A percentile compares a stretch with the other conserved stretches of the same genome.
These are phyloP conservation scores for Candida chilensis DNA, from an alignment of 805 yeast species.

Conservation along the genomic window DNA sequence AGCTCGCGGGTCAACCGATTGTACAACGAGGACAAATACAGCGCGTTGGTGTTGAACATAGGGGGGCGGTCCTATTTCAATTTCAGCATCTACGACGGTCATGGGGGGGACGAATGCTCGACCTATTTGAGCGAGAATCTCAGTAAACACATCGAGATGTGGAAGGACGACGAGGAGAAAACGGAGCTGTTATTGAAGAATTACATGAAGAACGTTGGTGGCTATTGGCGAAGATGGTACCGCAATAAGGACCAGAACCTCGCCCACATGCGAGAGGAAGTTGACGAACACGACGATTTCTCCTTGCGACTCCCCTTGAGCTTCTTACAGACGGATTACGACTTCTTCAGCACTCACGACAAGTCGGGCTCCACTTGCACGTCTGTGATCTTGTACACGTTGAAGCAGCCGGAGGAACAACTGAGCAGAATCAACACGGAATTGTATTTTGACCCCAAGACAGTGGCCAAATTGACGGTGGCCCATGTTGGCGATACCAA, in stretches of 20 bases:
- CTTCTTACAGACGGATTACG: slow-evolving; percentile 57
- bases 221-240: slow-evolving; percentile 81
- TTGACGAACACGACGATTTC: slow-evolving; percentile 45
- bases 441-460: slow-evolving; percentile 57
- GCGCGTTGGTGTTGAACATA: slow-evolving; percentile 51
- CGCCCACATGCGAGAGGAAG: slow-evolving; percentile 11
- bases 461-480: slow-evolving; percentile 58
- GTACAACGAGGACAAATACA: slow-evolving; percentile 75
- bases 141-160: slow-evolving; percentile 40
- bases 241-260: slow-evolving; percentile 29
- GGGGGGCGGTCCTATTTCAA: too few species aligned
- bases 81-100: slow-evolving; percentile 85
- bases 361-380: slow-evolving; percentile 27
- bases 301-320: slow-evolving; percentile 52
- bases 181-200: slow-evolving; percentile 34
- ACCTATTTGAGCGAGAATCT: slow-evolving; percentile 47
- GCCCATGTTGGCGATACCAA: slow-evolving; percentile 94
- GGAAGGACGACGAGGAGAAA: slow-evolving; percentile 18
- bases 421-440: slow-evolving; percentile 8
- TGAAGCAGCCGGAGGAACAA: too few species aligned
- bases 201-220: slow-evolving; percentile 57
- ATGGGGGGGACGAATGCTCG: slow-evolving; percentile 80
- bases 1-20: slow-evolving; percentile 67
- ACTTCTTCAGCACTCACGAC: slow-evolving; percentile 28
- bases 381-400: slow-evolving; percentile 15